A percentile compares a stretch with the other conserved stretches of the same genome.
Evolutionary conservation across 805 yeast species (phyloP).

Genomic region (Wickerhamomyces bisporus): DNA sequence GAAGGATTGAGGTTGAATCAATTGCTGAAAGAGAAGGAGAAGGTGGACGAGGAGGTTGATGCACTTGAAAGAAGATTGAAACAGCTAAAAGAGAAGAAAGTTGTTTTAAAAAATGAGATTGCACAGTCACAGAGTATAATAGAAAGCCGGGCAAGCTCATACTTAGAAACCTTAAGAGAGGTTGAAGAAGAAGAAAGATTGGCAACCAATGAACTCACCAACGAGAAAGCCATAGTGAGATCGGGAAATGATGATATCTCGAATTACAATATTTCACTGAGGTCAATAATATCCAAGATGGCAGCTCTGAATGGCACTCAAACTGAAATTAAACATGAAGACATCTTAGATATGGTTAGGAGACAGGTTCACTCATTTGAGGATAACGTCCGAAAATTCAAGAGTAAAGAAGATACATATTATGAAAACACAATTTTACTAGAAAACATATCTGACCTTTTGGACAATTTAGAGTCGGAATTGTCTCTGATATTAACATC

Average conservation of each 20-base stretch:
- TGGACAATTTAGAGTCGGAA: slow-evolving; percentile 16
- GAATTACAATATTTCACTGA: neutral
- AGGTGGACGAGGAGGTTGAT: slow-evolving; percentile 33
- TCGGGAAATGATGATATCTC: neutral
- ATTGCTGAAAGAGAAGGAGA: slow-evolving; percentile 27
- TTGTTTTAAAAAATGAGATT: slow-evolving; percentile 32
- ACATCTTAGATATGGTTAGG: slow-evolving; percentile 15
- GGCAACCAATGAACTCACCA: slow-evolving; percentile 22
- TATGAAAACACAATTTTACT: slow-evolving; percentile 18
- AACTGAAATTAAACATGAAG: slow-evolving; percentile 2
- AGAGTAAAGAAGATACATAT: slow-evolving; percentile 8
- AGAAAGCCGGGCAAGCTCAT: slow-evolving; percentile 41
- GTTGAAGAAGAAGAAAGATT: slow-evolving; percentile 34
- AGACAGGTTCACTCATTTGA: slow-evolving; percentile 17
- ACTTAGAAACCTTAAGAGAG: slow-evolving; percentile 34
- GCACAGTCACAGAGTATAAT: slow-evolving; percentile 40
- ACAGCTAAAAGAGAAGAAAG: slow-evolving; percentile 29
- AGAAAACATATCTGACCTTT: slow-evolving; percentile 14
- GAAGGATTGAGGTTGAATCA: slow-evolving; percentile 36
- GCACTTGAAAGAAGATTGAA: slow-evolving; percentile 30
- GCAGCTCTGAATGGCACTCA: neutral
- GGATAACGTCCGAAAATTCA: slow-evolving; percentile 11
- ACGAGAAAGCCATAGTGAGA: slow-evolving; percentile 1
- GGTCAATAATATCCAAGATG: neutral
- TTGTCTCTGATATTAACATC: slow-evolving; percentile 14